Conservation (phyloP, 305 asterid species). For the Fraxinus albicans region DNA sequence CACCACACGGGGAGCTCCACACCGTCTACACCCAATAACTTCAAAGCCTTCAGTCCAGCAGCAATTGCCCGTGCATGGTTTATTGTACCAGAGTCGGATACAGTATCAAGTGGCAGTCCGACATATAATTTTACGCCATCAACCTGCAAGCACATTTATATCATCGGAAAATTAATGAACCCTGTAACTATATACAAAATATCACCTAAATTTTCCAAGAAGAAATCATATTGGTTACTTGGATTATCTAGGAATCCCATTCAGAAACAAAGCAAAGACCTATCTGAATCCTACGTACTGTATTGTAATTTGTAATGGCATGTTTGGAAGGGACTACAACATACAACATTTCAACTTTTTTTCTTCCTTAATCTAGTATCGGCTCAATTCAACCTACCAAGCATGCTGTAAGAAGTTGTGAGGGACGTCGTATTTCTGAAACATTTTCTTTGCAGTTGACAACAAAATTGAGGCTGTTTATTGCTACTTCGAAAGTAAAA, state of each 20-base stretch:
- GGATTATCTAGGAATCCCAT: too few species aligned
- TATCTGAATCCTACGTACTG: too few species aligned
- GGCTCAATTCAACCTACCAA: not conserved
- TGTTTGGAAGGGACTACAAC: not conserved
- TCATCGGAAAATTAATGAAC: not conserved
- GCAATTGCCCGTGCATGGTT: slow-evolving; percentile 74
- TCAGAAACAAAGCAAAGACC: too few species aligned
- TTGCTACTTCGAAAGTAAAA: not conserved
- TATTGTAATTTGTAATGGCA: not conserved
- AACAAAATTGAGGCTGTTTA: not conserved
- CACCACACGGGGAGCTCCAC: slow-evolving; percentile 91
- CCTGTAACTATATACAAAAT: too few species aligned
- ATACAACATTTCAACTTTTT: not conserved
- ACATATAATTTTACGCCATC: slow-evolving; percentile 56
- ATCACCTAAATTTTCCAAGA: not conserved
- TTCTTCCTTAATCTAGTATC: not conserved
- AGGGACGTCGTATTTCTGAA: not conserved
- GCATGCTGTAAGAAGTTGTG: not conserved
- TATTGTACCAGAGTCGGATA: slow-evolving; percentile 51
- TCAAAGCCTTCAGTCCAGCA: slow-evolving; percentile 78
- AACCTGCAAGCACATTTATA: slow-evolving; percentile 37
- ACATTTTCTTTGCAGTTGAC: not conserved
- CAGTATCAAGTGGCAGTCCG: slow-evolving; percentile 76
- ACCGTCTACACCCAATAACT: slow-evolving; percentile 80
- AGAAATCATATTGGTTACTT: too few species aligned